Evolutionary conservation across 139 green algal species (phyloP).

Genomic region (Nannochloris sp.): DNA sequence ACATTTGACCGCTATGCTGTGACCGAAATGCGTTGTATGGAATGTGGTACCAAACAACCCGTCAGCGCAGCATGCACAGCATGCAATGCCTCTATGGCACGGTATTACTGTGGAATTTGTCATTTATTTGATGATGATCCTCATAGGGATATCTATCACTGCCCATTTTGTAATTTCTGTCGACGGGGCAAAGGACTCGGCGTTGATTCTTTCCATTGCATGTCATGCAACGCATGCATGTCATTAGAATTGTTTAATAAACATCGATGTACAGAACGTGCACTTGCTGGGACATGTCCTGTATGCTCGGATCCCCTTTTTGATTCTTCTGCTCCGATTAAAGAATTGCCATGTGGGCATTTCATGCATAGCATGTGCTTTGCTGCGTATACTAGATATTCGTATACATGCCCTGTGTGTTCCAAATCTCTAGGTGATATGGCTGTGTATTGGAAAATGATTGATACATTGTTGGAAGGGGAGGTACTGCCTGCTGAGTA

Average conservation of each 20-base stretch:
- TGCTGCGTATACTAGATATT: constrained; percentile 74
- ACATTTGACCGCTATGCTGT: constrained; percentile 66
- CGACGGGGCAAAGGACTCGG: constrained; percentile 62
- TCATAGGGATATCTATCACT: constrained; percentile 90
- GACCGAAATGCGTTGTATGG: constrained; percentile 82
- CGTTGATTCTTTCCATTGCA: constrained; percentile 96
- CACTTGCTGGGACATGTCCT: constrained; percentile 81
- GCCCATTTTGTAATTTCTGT: constrained; percentile 98
- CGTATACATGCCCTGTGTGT: constrained; percentile 95
- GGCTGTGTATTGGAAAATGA: constrained; percentile 91
- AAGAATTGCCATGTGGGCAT: constrained; percentile 92
- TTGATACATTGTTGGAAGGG: constrained; percentile 78
- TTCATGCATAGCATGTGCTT: constrained; percentile 96
- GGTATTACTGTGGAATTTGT: constrained; percentile 97
- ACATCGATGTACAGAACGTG: constrained; percentile 86
- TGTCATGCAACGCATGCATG: constrained; percentile 98
- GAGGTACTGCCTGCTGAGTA: constrained; percentile 65
- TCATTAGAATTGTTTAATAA: constrained; percentile 69
- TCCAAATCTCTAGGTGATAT: constrained; percentile 93
- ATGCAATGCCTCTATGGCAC: constrained; percentile 57
- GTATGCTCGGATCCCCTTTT: constrained; percentile 96
- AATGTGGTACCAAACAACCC: constrained; percentile 69
- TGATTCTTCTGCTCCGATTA: constrained; percentile 71
- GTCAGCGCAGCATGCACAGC: constrained; percentile 50
- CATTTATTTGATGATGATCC: constrained; percentile 89